A percentile compares a stretch with the other conserved stretches of the same genome.
phyloP scores from a whole-genome alignment of 176 grass and related monocot genomes.

The Carex kokanica region DNA sequence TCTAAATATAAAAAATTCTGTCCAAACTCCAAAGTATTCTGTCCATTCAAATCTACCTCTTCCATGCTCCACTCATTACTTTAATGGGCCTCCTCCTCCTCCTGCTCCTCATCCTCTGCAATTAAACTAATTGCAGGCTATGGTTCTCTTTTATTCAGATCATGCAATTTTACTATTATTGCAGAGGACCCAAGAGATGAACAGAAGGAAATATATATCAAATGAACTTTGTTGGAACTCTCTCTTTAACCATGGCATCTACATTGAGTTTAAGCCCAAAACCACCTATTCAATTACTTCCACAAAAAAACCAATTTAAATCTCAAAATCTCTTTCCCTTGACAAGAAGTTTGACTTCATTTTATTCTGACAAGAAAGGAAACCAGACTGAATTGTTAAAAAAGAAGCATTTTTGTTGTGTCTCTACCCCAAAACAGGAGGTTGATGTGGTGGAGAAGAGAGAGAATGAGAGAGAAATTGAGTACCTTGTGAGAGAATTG shows the following conservation, averaged over 20 bases:
- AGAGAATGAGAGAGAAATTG: slow-evolving; percentile 1
- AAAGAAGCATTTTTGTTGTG: background rate
- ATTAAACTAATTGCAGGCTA: background rate
- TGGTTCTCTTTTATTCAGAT: background rate
- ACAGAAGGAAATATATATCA: background rate
- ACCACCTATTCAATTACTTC: background rate
- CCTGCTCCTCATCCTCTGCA: background rate
- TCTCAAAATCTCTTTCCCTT: slow-evolving; percentile 1
- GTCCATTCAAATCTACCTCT: slow-evolving; percentile 17
- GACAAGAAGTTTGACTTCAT: background rate
- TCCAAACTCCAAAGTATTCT: background rate
- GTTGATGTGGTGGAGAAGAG: slow-evolving; percentile 9
- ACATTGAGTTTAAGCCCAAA: slow-evolving; percentile 24
- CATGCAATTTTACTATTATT: background rate
- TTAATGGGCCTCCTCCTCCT: background rate
- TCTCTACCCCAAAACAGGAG: slow-evolving; percentile 37
- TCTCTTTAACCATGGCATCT: slow-evolving; percentile 14
- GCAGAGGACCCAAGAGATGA: background rate
- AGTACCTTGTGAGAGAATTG: slow-evolving; percentile 48
- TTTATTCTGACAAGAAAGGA: background rate
- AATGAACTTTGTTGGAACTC: background rate
- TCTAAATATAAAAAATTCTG: too few species aligned
- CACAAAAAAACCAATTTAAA: slow-evolving; percentile 18
- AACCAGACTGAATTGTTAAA: background rate
- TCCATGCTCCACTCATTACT: slow-evolving; percentile 8